Evolutionary conservation across 768 basidiomycete species (phyloP).

Genomic region (Asterophora parasitica): DNA sequence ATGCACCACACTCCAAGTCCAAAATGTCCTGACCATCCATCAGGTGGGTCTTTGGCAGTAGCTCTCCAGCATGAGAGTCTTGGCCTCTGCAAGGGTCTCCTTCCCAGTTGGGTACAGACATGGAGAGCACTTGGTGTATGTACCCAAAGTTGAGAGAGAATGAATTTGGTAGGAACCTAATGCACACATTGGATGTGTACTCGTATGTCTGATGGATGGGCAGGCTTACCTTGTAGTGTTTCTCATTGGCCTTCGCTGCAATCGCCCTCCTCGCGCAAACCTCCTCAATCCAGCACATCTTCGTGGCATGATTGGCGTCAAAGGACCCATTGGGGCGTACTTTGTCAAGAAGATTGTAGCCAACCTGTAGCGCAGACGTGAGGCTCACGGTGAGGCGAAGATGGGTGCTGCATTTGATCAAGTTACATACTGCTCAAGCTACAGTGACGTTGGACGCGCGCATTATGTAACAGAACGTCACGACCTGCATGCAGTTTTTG

Average conservation of each 20-base stretch:
- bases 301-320: slow-evolving; percentile 56
- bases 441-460: too few relatives aligned
- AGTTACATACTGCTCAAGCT: too few relatives aligned
- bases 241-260: slow-evolving; percentile 70
- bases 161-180: slow-evolving; percentile 58
- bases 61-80: slow-evolving; percentile 58
- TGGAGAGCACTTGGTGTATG: slow-evolving; percentile 61
- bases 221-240: slow-evolving; percentile 62
- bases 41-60: slow-evolving; percentile 61
- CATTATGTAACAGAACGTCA: too few relatives aligned
- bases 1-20: slow-evolving; percentile 64
- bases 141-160: slow-evolving; percentile 61
- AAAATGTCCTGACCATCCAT: slow-evolving; percentile 57
- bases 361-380: too few relatives aligned
- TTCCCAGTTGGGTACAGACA: slow-evolving; percentile 59
- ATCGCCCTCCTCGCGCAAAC: slow-evolving; percentile 47
- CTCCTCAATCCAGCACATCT: slow-evolving; percentile 62
- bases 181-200: not conserved
- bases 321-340: slow-evolving; percentile 39
- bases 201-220: not conserved
- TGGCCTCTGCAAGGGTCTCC: slow-evolving; percentile 59
- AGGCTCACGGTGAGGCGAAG: too few relatives aligned
- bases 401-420: too few relatives aligned
- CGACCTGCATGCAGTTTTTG: not conserved
- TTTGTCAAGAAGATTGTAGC: slow-evolving; percentile 11